Conservation (phyloP, 164 flowering plant species). For the Berberis vulgaris region DNA sequence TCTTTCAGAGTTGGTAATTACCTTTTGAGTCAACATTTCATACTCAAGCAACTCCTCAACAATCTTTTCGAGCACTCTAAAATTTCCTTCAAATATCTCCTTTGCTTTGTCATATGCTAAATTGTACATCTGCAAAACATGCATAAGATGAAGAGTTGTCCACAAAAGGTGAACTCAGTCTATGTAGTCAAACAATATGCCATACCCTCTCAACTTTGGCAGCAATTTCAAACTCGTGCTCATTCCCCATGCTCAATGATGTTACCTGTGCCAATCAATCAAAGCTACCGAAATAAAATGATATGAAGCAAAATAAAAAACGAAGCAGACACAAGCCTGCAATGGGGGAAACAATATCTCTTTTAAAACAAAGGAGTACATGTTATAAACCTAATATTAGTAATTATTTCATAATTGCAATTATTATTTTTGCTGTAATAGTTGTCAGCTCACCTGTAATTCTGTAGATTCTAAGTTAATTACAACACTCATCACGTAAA, state of each 20-base stretch:
- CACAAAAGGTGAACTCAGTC: not conserved
- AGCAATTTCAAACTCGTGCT: constrained; percentile 68
- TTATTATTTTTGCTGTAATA: too few species aligned
- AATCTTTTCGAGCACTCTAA: constrained; percentile 56
- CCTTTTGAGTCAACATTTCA: constrained; percentile 84
- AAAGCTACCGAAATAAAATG: constrained; percentile 4
- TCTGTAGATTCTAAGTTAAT: too few species aligned
- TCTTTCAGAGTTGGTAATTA: constrained; percentile 13
- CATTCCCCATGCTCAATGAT: constrained; percentile 76
- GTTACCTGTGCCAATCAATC: constrained; percentile 33
- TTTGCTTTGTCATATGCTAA: constrained; percentile 74
- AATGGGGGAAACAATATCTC: too few species aligned
- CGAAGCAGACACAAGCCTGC: not conserved
- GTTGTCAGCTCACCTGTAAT: too few species aligned
- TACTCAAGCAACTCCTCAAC: constrained; percentile 75
- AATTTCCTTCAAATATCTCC: constrained; percentile 63
- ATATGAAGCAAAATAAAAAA: not conserved
- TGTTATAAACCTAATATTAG: too few species aligned
- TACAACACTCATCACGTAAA: too few species aligned
- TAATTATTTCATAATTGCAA: too few species aligned
- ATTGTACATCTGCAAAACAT: constrained; percentile 50
- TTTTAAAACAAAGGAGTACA: too few species aligned
- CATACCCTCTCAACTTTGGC: constrained; percentile 78
- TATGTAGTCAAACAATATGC: constrained; percentile 1
- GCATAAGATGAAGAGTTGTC: not conserved